A percentile compares a stretch with the other conserved stretches of the same genome.
Conservation (phyloP, 1,284 basidiomycete genomes). For the Testicularia cyperi region DNA sequence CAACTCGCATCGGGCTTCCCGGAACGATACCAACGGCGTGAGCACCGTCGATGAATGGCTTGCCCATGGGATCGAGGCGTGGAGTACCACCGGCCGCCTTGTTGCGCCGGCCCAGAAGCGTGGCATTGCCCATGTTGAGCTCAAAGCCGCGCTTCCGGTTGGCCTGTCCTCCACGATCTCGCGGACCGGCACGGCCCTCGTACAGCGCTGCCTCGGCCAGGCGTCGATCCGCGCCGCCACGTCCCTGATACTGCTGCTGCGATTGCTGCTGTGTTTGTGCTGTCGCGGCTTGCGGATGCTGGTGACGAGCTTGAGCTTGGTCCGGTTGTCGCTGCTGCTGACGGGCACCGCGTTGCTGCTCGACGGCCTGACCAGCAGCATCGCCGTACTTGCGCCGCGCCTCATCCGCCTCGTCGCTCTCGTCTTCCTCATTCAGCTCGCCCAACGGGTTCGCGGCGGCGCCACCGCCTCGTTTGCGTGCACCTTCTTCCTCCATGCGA, state of each 20-base stretch:
- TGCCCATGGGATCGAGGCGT: conserved; percentile 24
- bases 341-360: conserved; percentile 42
- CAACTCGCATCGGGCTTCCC: conserved; percentile 46
- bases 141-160: conserved; percentile 48
- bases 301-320: conserved; percentile 21
- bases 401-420: conserved; percentile 61
- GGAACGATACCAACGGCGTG: conserved; percentile 38
- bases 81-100: conserved; percentile 17
- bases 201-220: conserved; percentile 60
- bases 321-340: conserved; percentile 31
- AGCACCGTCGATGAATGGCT: conserved; percentile 31
- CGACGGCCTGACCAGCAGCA: conserved; percentile 54
- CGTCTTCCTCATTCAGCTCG: conserved; percentile 87
- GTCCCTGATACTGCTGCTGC: conserved; percentile 50
- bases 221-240: conserved; percentile 50
- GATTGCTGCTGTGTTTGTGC: conserved; percentile 16
- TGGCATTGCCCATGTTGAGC: conserved; percentile 56
- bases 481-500: conserved; percentile 97
- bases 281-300: conserved; percentile 21
- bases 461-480: conserved; percentile 65
- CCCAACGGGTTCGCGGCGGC: conserved; percentile 63
- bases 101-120: conserved; percentile 52
- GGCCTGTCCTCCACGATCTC: conserved; percentile 42
- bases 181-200: conserved; percentile 50
- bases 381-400: conserved; percentile 55